Conservation (phyloP, 345 rosid genomes). For the Leavenworthia alabamica region DNA sequence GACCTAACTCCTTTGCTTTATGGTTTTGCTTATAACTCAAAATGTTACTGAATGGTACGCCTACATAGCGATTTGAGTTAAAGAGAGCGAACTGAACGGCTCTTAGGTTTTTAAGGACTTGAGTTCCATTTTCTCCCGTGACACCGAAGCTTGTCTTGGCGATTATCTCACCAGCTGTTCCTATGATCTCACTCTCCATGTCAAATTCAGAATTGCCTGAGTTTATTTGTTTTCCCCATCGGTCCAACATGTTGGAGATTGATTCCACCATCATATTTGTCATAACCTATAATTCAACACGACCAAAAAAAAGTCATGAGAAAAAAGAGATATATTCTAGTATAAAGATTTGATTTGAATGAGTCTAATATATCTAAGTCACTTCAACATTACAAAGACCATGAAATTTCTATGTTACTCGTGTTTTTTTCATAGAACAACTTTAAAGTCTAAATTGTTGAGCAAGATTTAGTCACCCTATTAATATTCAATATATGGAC, state of each 20-base stretch:
- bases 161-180: slow-evolving; percentile 75
- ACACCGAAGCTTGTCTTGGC: slow-evolving; percentile 88
- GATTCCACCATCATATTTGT: slow-evolving; percentile 78
- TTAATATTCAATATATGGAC: slow-evolving; percentile 11
- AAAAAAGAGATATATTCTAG: slow-evolving; percentile 1
- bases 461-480: slow-evolving; percentile 20
- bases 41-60: slow-evolving; percentile 65
- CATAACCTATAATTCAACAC: slow-evolving; percentile 46
- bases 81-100: slow-evolving; percentile 69
- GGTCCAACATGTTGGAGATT: slow-evolving; percentile 57
- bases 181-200: slow-evolving; percentile 58
- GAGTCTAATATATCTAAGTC: slow-evolving; percentile 12
- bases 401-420: slow-evolving; percentile 3
- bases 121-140: slow-evolving; percentile 42
- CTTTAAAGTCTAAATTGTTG: slow-evolving; percentile 20
- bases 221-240: slow-evolving; percentile 45
- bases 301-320: not conserved
- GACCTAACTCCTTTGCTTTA: slow-evolving; percentile 52
- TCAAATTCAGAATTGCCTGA: slow-evolving; percentile 53
- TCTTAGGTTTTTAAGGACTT: slow-evolving; percentile 58
- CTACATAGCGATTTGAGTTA: slow-evolving; percentile 71
- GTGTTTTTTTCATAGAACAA: slow-evolving; percentile 9
- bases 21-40: slow-evolving; percentile 45
- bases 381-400: slow-evolving; percentile 3
- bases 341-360: slow-evolving; percentile 16